Conservation (phyloP, 164 flowering plant species). For the Magnolia kwangsiensis region DNA sequence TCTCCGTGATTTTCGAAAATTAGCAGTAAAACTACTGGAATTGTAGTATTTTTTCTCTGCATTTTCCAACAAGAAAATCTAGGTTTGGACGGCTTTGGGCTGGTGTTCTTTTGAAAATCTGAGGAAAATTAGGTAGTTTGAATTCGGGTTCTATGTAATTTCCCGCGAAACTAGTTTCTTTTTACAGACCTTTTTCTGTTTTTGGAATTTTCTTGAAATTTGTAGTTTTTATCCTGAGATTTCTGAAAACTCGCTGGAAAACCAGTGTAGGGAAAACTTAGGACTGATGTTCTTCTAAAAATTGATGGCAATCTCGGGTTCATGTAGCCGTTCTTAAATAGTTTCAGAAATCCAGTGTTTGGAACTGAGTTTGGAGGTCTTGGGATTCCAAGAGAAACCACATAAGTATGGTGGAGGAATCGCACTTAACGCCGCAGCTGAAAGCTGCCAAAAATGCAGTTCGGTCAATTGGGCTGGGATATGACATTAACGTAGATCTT, state of each 20-base stretch:
- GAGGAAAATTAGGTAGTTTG: neutral
- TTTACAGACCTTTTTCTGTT: neutral
- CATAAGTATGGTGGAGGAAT: constrained; percentile 27
- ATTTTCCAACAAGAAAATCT: neutral
- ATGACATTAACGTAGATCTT: constrained; percentile 68
- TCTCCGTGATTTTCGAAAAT: no score
- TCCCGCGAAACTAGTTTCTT: neutral
- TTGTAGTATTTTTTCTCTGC: no score
- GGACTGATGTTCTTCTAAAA: no score
- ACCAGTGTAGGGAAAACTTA: neutral
- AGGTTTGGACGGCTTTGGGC: neutral
- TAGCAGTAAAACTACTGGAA: no score
- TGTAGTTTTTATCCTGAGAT: neutral
- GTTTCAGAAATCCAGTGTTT: neutral
- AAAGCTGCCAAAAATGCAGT: constrained; percentile 76
- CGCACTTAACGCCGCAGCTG: constrained; percentile 49
- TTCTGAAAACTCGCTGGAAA: neutral
- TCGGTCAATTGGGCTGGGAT: constrained; percentile 75
- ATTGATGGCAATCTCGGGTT: no score
- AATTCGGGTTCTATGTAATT: neutral
- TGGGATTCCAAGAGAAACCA: neutral
- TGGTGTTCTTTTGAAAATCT: neutral
- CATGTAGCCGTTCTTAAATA: no score
- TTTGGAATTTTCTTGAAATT: neutral
- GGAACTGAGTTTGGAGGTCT: neutral